These are phyloP conservation scores for Fusarium equiseti DNA, from an alignment of 2,329 filamentous ascomycete genomes.

Conservation along the genomic window DNA sequence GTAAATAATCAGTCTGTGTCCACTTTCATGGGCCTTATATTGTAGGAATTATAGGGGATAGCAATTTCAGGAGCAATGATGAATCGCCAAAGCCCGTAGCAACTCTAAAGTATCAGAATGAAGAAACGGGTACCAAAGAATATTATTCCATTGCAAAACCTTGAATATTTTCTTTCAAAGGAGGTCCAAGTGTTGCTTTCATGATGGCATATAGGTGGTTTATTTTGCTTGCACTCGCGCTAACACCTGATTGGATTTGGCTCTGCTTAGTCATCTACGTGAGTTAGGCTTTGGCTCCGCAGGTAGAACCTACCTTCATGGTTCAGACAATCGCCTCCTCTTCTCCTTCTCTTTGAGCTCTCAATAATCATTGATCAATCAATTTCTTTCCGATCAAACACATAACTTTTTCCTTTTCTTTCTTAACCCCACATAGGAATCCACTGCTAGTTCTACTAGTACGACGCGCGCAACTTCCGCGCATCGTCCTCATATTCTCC, in stretches of 20 bases:
- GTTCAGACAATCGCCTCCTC: conserved; percentile 34
- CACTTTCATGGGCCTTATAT: conserved; percentile 4
- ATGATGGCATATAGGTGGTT: not conserved
- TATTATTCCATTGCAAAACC: not conserved
- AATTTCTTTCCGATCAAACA: conserved; percentile 5
- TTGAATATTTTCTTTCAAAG: not conserved
- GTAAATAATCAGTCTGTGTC: not conserved
- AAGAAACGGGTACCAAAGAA: not conserved
- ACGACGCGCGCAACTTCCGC: conserved; percentile 9
- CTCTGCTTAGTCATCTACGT: conserved; percentile 38
- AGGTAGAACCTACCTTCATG: conserved; percentile 37
- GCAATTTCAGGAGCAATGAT: not conserved
- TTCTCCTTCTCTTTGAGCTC: conserved; percentile 25
- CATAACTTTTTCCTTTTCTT: not conserved
- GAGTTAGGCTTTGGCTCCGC: conserved; percentile 30
- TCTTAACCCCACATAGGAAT: not conserved
- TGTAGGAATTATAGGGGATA: not conserved
- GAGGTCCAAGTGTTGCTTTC: not conserved
- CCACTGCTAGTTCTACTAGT: not conserved
- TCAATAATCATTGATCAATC: conserved; percentile 12
- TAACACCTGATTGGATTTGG: conserved; percentile 27
- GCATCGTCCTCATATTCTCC: conserved; percentile 12
- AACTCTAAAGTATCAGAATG: not conserved
- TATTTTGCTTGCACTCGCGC: conserved; percentile 19
- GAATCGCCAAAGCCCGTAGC: not conserved